These are phyloP conservation scores for Scheffersomyces lignosus DNA, from an alignment of 805 yeast genomes.

Conservation along the genomic window DNA sequence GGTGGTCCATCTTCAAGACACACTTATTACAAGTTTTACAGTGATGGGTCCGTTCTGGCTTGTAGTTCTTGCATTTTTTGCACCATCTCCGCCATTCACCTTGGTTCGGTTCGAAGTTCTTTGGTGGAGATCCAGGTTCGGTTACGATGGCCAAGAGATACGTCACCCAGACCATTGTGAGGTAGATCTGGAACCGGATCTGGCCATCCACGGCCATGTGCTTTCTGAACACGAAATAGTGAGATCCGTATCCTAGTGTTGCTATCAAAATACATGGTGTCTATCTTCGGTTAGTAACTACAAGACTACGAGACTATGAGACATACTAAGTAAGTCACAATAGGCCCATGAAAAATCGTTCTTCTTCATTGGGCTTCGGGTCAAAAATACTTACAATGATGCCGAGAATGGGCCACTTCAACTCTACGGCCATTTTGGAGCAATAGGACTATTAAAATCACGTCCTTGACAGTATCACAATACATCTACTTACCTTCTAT, in stretches of 20 bases:
- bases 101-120: slow-evolving; percentile 38
- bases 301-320: neutral
- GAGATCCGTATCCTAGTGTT: slow-evolving; percentile 62
- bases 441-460: too few relatives aligned
- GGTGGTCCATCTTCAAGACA: slow-evolving; percentile 91
- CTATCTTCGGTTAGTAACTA: slow-evolving; percentile 29
- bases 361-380: slow-evolving; percentile 1
- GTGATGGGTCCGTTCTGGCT: slow-evolving; percentile 86
- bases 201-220: slow-evolving; percentile 42
- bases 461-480: too few relatives aligned
- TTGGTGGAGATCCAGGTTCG: slow-evolving; percentile 70
- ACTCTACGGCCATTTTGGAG: slow-evolving; percentile 10
- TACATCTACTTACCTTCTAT: too few relatives aligned
- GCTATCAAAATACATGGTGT: slow-evolving; percentile 66
- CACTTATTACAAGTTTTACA: slow-evolving; percentile 76
- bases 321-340: neutral
- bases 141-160: slow-evolving; percentile 66
- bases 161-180: slow-evolving; percentile 69
- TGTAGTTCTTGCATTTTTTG: slow-evolving; percentile 64
- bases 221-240: slow-evolving; percentile 52
- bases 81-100: slow-evolving; percentile 71
- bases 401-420: slow-evolving; percentile 18
- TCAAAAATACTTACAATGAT: slow-evolving; percentile 13
- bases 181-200: slow-evolving; percentile 44
- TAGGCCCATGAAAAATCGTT: neutral